phyloP scores from a whole-genome alignment of 495 filamentous ascomycete genomes.

The Aspergillus nidulans region DNA sequence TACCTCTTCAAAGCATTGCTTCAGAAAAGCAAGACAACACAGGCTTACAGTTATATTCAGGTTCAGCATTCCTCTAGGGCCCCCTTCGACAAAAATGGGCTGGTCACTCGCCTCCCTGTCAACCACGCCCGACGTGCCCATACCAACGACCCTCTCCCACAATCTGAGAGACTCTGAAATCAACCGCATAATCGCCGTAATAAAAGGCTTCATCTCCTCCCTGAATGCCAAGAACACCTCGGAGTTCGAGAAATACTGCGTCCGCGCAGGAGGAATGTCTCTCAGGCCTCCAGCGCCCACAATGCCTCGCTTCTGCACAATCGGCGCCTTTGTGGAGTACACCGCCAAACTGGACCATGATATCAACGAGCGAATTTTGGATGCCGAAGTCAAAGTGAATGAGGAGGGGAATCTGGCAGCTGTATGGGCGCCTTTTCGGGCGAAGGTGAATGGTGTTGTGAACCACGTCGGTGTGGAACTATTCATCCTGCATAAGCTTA shows the following conservation, averaged over 20 bases:
- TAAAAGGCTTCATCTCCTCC: slow-evolving; percentile 32
- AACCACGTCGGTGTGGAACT: slow-evolving; percentile 40
- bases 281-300: slow-evolving; percentile 31
- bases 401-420: slow-evolving; percentile 30
- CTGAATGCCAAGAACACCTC: slow-evolving; percentile 28
- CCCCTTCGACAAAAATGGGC: not conserved
- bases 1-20: no score
- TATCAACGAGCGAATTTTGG: slow-evolving; percentile 38
- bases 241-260: slow-evolving; percentile 37
- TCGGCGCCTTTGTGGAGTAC: slow-evolving; percentile 36
- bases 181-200: slow-evolving; percentile 30
- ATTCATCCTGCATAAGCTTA: slow-evolving; percentile 35
- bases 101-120: not conserved
- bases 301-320: slow-evolving; percentile 36
- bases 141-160: not conserved
- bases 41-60: no score
- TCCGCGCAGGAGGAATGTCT: slow-evolving; percentile 37
- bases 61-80: not conserved
- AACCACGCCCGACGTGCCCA: not conserved
- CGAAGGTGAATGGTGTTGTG: slow-evolving; percentile 36
- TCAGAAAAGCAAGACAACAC: no score
- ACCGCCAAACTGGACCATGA: slow-evolving; percentile 27
- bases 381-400: slow-evolving; percentile 34
- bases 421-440: slow-evolving; percentile 39
- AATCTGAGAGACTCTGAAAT: slow-evolving; percentile 23